Percentiles rank a stretch among this genome's conserved stretches.
Conservation (phyloP, 179 eudicot genomes). For the Heliamphora pulchella region DNA sequence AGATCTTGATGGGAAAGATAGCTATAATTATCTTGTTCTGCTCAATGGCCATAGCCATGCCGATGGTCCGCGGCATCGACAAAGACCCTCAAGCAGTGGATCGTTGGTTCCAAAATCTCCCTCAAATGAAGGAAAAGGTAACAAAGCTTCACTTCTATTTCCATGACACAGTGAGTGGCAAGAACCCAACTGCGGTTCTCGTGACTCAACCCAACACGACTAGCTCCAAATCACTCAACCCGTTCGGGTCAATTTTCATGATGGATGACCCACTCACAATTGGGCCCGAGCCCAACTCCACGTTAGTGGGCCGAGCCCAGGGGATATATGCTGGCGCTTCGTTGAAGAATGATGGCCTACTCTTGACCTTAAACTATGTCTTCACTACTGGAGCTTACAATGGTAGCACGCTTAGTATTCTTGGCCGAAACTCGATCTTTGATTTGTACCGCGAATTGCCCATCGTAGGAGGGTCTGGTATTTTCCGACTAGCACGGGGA, state of each 20-base stretch:
- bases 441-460: conserved; percentile 41
- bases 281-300: conserved; percentile 32
- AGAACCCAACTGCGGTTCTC: conserved; percentile 22
- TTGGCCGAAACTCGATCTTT: conserved; percentile 47
- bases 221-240: conserved; percentile 5
- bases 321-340: conserved; percentile 48
- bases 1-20: background rate
- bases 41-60: conserved; percentile 9
- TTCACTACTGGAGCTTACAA: conserved; percentile 41
- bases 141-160: conserved; percentile 43
- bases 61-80: background rate
- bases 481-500: conserved; percentile 49
- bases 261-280: conserved; percentile 38
- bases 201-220: conserved; percentile 27
- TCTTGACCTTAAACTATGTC: conserved; percentile 38
- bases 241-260: conserved; percentile 32
- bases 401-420: conserved; percentile 49
- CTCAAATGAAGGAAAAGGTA: conserved; percentile 14
- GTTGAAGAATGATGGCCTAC: conserved; percentile 23
- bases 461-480: conserved; percentile 50
- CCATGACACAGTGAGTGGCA: conserved; percentile 34
- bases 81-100: background rate
- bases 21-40: background rate
- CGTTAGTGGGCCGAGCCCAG: conserved; percentile 44
- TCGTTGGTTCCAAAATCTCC: conserved; percentile 6